A percentile compares a stretch with the other conserved stretches of the same genome.
Evolutionary conservation across 768 basidiomycete genomes (phyloP).

Genomic region (Epithele typhae): DNA sequence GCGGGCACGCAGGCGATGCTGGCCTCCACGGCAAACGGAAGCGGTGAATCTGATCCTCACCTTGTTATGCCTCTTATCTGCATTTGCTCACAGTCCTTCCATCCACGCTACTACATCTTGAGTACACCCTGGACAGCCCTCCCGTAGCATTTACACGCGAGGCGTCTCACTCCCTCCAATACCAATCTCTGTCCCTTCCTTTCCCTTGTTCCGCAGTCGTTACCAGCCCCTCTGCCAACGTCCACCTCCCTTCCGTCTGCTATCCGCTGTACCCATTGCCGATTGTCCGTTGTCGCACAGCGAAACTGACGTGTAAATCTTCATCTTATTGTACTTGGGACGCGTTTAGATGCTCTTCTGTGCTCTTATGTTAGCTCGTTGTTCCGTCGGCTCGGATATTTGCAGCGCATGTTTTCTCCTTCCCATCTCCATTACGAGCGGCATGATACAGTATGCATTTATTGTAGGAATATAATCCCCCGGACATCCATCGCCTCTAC

Average conservation of each 20-base stretch:
- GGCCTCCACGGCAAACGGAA: constrained; percentile 25
- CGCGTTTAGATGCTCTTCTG: constrained; percentile 8
- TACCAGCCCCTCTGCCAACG: no score
- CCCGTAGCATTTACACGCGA: no score
- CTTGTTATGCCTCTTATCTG: neutral
- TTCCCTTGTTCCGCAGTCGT: no score
- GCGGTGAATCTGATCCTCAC: constrained; percentile 19
- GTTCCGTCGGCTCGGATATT: constrained; percentile 9
- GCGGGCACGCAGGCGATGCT: constrained; percentile 14
- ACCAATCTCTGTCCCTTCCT: neutral
- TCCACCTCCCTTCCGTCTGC: no score
- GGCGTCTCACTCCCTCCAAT: no score
- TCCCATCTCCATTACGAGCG: constrained; percentile 2
- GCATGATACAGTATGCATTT: constrained; percentile 9
- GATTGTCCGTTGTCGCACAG: neutral
- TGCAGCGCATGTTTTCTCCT: constrained; percentile 2
- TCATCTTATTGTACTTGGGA: constrained; percentile 11
- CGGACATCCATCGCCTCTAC: neutral
- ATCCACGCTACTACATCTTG: neutral
- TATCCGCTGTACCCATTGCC: neutral
- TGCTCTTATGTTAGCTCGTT: constrained; percentile 11
- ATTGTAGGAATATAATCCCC: constrained; percentile 14
- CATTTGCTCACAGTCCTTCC: neutral
- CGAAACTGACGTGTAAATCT: constrained; percentile 7
- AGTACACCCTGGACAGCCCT: no score